phyloP scores from a whole-genome alignment of 2,329 filamentous ascomycete genomes.

The Calonectria henricotiae region DNA sequence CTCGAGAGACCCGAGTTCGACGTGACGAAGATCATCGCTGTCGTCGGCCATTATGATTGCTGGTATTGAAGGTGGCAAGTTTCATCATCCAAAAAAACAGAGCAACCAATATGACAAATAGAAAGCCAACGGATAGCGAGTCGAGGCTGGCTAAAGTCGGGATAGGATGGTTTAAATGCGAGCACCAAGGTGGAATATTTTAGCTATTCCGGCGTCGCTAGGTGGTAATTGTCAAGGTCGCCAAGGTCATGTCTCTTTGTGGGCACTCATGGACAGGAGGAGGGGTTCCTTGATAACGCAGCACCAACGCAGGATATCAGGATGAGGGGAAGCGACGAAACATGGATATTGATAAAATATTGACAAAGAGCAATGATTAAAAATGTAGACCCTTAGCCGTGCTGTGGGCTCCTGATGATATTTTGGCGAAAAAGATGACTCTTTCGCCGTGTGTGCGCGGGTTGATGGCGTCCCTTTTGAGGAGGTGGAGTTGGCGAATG shows the following conservation, averaged over 20 bases:
- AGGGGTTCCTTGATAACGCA: slow-evolving; percentile 13
- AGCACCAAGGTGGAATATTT: neutral
- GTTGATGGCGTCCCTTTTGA: slow-evolving; percentile 10
- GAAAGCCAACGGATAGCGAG: slow-evolving; percentile 1
- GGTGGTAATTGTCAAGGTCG: slow-evolving; percentile 22
- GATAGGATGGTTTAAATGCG: neutral
- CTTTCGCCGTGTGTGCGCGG: slow-evolving; percentile 38
- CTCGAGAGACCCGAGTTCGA: slow-evolving; percentile 74
- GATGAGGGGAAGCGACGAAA: neutral
- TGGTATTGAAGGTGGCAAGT: slow-evolving; percentile 37
- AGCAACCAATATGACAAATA: neutral
- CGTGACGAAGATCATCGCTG: slow-evolving; percentile 69
- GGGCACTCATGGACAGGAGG: slow-evolving; percentile 16
- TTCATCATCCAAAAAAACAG: slow-evolving; percentile 43
- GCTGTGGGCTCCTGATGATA: slow-evolving; percentile 16
- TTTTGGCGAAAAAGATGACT: slow-evolving; percentile 35
- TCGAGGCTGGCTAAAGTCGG: neutral
- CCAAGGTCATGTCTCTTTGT: slow-evolving; percentile 5
- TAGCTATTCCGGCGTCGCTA: slow-evolving; percentile 9
- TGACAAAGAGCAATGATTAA: neutral
- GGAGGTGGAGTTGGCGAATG: slow-evolving; percentile 36
- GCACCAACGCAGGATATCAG: neutral
- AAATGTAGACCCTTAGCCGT: neutral
- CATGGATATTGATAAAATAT: neutral
- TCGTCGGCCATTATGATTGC: slow-evolving; percentile 58